Base-by-base conservation (phyloP, 176 grass and related monocot species). In the Hsuehochloa calcarea region DNA sequence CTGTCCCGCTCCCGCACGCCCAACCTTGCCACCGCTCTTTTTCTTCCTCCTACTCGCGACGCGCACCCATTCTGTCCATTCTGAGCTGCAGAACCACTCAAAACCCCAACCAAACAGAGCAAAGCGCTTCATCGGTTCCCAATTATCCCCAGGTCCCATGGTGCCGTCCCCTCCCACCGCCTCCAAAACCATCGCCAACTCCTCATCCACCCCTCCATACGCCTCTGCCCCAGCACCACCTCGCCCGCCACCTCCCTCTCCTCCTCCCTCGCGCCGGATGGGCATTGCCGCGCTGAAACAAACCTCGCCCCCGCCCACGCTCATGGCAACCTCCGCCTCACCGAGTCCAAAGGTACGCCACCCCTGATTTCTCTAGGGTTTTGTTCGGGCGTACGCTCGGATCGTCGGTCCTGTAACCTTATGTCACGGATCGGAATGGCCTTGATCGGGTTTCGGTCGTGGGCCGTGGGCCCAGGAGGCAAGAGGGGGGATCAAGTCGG, bases 261-360 rank as follows among this genome's bases (percentile, higher is more conserved):
- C 56, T 58, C 73, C 80, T 17, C 81, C 29, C 75, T 93, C 38
- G 80, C 85, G 40, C 93, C 83, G 78, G 90, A 94, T 80, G 91
- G 94, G 81, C 92, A 78, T 38, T 82, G 82, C 61, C 80, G 93
- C 81, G 92, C 87, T 27, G 93, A 96, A 58, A 87, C 94, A 78
- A 96, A 95, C 70, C 91, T 92, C 68, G 91, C 91, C 25, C 88
- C 96, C 34, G 96, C 96, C 65, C 70, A 86, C 43, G 87, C 86
- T 12, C 85, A 80, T 51, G 80, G 91, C 44, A 95, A 88, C 68
- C 87, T 93, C 54, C 87, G 88, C 67, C 80, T 95, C 86, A 91
- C 89, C n/a, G 80, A 84, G 77, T 87, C 93, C 49, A 95, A 89
- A 95, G 95, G 95, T 95, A 95, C 68, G 29, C n/a, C 41, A 4